phyloP scores from a whole-genome alignment of 2,329 filamentous ascomycete genomes.

The Penicillium verrucosum region DNA sequence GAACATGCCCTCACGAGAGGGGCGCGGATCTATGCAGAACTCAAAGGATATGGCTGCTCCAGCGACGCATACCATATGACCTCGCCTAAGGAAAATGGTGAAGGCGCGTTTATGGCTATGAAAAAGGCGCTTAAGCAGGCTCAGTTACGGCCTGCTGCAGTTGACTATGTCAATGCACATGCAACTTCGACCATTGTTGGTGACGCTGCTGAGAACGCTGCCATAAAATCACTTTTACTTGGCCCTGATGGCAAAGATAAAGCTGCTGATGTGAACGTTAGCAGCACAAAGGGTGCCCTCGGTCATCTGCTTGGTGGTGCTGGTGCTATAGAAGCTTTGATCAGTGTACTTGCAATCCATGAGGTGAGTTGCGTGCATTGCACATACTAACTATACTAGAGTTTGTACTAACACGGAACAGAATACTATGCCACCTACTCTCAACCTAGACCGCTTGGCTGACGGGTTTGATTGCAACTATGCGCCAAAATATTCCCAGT shows the following conservation, averaged over 20 bases:
- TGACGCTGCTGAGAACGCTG: slow-evolving; percentile 81
- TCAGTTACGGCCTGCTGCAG: slow-evolving; percentile 61
- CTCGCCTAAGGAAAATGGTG: slow-evolving; percentile 76
- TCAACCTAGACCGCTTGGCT: slow-evolving; percentile 71
- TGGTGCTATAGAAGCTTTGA: slow-evolving; percentile 84
- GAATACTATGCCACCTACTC: slow-evolving; percentile 77
- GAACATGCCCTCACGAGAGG: slow-evolving; percentile 79
- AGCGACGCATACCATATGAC: slow-evolving; percentile 94
- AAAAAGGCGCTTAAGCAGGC: slow-evolving; percentile 73
- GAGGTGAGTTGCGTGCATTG: slow-evolving; percentile 56
- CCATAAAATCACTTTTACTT: slow-evolving; percentile 74
- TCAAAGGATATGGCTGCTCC: slow-evolving; percentile 84
- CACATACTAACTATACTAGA: background rate
- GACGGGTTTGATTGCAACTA: slow-evolving; percentile 78
- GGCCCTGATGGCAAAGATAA: slow-evolving; percentile 64
- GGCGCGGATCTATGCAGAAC: slow-evolving; percentile 81
- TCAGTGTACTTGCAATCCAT: slow-evolving; percentile 73
- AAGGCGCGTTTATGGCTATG: slow-evolving; percentile 82
- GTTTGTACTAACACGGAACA: slow-evolving; percentile 37
- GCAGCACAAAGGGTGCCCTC: slow-evolving; percentile 89
- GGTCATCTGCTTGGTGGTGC: slow-evolving; percentile 90
- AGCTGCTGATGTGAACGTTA: slow-evolving; percentile 70
- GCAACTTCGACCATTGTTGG: slow-evolving; percentile 85
- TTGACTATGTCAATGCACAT: slow-evolving; percentile 95
- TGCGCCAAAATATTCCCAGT: slow-evolving; percentile 68